Percentiles rank a stretch among this genome's conserved stretches.
Evolutionary conservation across 1,284 basidiomycete genomes (phyloP).

Genomic region (Moesziomyces aphidis): DNA sequence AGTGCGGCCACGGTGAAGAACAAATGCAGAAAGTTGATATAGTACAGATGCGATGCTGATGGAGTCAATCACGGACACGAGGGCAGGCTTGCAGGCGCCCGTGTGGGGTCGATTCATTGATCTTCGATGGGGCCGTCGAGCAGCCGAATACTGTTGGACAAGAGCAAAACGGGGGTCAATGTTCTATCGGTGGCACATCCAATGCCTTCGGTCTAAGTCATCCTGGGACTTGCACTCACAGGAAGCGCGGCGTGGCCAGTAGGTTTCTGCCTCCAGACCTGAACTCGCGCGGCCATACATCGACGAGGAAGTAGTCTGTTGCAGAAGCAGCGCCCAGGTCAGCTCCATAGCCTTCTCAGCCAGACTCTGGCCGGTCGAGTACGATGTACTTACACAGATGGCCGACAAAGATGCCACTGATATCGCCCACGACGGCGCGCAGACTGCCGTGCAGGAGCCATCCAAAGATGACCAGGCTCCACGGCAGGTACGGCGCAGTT

Average conservation of each 20-base stretch:
- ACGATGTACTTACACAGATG: slow-evolving; percentile 59
- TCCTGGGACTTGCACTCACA: slow-evolving; percentile 74
- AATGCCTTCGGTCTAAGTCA: neutral
- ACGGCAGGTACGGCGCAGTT: slow-evolving; percentile 92
- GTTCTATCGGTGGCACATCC: too few species aligned
- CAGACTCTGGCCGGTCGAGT: neutral
- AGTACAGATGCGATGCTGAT: slow-evolving; percentile 8
- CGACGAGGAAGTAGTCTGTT: slow-evolving; percentile 83
- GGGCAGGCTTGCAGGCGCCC: neutral
- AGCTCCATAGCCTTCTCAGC: neutral
- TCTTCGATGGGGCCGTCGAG: slow-evolving; percentile 32
- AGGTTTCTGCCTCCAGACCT: slow-evolving; percentile 79
- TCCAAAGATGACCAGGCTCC: slow-evolving; percentile 85
- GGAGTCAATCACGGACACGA: slow-evolving; percentile 1
- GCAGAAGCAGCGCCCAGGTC: neutral
- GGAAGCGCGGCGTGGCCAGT: slow-evolving; percentile 78
- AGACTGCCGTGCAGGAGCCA: slow-evolving; percentile 90
- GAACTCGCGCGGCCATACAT: slow-evolving; percentile 95
- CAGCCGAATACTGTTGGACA: slow-evolving; percentile 26
- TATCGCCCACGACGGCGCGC: slow-evolving; percentile 84
- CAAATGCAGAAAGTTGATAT: neutral
- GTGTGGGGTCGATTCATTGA: slow-evolving; percentile 3
- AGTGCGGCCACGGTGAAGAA: neutral
- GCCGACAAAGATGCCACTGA: slow-evolving; percentile 70
- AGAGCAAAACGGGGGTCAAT: neutral